Base-by-base conservation (phyloP, 2,329 filamentous ascomycete species). In the Passalora sequoiae region DNA sequence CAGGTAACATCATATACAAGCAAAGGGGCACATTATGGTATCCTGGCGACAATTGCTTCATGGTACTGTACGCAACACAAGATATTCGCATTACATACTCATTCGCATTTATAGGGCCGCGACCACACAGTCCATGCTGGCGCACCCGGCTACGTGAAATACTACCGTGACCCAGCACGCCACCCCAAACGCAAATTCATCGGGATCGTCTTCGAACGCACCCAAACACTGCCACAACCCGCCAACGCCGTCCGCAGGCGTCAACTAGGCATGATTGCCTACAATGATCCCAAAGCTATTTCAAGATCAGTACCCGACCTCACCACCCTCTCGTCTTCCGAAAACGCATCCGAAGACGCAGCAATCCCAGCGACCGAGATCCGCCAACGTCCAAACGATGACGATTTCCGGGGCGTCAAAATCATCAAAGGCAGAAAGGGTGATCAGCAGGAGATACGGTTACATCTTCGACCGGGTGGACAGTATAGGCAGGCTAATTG, bases 1-100 rank as follows among this genome's bases (percentile, higher is more conserved):
- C 89, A 4, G 92, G 92, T 42, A 97, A 95, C 73, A 98, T 98
- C 68, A 86, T 98, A 69, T 98, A 92, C 78, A 89, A 88, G 65
- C 92, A 98, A 69, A 84, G 91, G 60, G 92, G 92, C 58, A 94
- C 92, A 3, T 79, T 83, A 60, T 98, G 92, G 92, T 91, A 84
- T 66, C 84, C 92, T 1, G 92, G 92, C 60, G 92, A 97, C 66
- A 97, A 98, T 70, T 87, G 86, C 67, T 86, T 83, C 59, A 91
- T 97, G 74, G 60, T 63, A 55, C 27, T 49, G n/a, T 0, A 6
- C 17, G 13, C n/a, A 16, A 25, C 20, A 24, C 22, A n/a, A 12
- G 7, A 13, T 15, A n/a, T 9, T 20, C 4, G 7, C 6, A 15
- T 8, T 19, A 8, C 10, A 44, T 30, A 25, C 40, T 51, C 16